phyloP scores from a whole-genome alignment of 2,329 filamentous ascomycete species.

The Shiraia bambusicola region DNA sequence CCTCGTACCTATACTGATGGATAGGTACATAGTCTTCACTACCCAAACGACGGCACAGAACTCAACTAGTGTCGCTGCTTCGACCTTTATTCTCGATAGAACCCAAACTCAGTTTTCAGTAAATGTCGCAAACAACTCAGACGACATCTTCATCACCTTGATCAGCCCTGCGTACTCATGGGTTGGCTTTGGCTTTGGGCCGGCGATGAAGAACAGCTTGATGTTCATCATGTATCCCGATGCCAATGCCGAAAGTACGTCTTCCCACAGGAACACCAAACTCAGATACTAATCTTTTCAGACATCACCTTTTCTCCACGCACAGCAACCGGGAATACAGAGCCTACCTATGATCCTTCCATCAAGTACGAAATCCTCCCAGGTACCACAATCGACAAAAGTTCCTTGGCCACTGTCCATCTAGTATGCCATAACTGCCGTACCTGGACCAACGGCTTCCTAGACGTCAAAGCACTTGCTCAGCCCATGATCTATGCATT shows the following conservation, averaged over 20 bases:
- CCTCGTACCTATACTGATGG: background rate
- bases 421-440: slow-evolving; percentile 46
- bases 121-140: slow-evolving; percentile 35
- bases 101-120: slow-evolving; percentile 42
- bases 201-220: slow-evolving; percentile 46
- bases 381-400: slow-evolving; percentile 33
- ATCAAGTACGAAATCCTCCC: slow-evolving; percentile 33
- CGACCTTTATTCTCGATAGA: slow-evolving; percentile 34
- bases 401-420: slow-evolving; percentile 42
- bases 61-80: slow-evolving; percentile 14
- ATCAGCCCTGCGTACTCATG: slow-evolving; percentile 45
- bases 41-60: slow-evolving; percentile 18
- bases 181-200: slow-evolving; percentile 49
- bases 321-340: slow-evolving; percentile 35
- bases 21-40: slow-evolving; percentile 16
- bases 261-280: background rate
- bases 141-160: slow-evolving; percentile 40
- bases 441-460: slow-evolving; percentile 37
- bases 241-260: slow-evolving; percentile 35
- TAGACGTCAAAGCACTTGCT: slow-evolving; percentile 33
- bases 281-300: slow-evolving; percentile 13
- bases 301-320: slow-evolving; percentile 44
- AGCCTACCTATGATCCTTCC: slow-evolving; percentile 37
- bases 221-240: slow-evolving; percentile 50
- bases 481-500: slow-evolving; percentile 49